phyloP scores from a whole-genome alignment of 2,329 filamentous ascomycete genomes.

The Aspergillus novoparasiticus region DNA sequence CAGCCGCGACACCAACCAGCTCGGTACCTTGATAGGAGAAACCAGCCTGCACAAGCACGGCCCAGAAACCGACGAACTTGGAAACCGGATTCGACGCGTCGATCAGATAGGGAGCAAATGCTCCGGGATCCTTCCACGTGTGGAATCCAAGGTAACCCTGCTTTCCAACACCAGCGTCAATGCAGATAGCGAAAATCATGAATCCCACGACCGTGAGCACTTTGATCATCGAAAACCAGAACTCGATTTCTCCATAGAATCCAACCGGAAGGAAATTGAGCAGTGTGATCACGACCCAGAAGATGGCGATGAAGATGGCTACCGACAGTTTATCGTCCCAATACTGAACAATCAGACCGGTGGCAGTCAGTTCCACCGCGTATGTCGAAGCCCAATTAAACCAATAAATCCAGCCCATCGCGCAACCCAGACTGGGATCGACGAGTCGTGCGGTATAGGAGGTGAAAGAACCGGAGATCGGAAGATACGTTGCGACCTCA shows the following conservation, averaged over 20 bases:
- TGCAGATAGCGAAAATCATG: constrained; percentile 73
- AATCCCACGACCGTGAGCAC: constrained; percentile 76
- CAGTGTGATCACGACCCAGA: constrained; percentile 69
- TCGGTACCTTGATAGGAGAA: constrained; percentile 62
- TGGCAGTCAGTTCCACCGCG: constrained; percentile 69
- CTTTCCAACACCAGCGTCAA: constrained; percentile 70
- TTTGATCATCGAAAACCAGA: constrained; percentile 73
- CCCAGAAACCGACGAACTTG: constrained; percentile 63
- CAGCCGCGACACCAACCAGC: constrained; percentile 73
- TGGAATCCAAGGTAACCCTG: constrained; percentile 73
- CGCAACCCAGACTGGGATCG: constrained; percentile 70
- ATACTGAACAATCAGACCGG: constrained; percentile 73
- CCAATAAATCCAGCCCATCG: constrained; percentile 82
- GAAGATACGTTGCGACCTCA: constrained; percentile 76
- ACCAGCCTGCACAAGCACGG: constrained; percentile 46
- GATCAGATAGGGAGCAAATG: constrained; percentile 68
- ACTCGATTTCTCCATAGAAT: constrained; percentile 73
- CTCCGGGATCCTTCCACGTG: constrained; percentile 69
- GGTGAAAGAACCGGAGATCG: constrained; percentile 74
- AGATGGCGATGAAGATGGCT: constrained; percentile 71
- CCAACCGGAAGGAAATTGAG: constrained; percentile 71
- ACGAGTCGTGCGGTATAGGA: constrained; percentile 78
- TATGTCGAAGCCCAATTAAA: constrained; percentile 76
- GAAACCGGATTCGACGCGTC: constrained; percentile 60
- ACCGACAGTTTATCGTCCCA: constrained; percentile 66